These are phyloP conservation scores for Metschnikowia proteae DNA, from an alignment of 805 yeast genomes.

Conservation along the genomic window DNA sequence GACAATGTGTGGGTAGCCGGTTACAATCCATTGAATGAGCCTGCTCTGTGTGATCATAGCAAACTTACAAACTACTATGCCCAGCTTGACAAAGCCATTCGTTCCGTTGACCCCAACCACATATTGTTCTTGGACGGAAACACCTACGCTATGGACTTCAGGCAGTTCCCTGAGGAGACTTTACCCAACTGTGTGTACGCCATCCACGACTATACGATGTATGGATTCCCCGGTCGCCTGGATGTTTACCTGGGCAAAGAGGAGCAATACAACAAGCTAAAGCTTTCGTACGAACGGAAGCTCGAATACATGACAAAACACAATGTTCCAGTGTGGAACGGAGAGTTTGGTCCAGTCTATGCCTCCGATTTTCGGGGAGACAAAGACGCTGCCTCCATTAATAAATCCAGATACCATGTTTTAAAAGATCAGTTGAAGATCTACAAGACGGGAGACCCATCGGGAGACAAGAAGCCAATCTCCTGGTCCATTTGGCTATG, in stretches of 20 bases:
- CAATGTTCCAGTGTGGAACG: conserved; percentile 51
- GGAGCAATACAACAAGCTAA: conserved; percentile 33
- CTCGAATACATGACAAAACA: conserved; percentile 38
- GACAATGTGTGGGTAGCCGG: conserved; percentile 51
- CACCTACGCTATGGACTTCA: conserved; percentile 49
- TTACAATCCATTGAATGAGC: conserved; percentile 53
- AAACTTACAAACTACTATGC: conserved; percentile 39
- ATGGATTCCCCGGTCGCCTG: conserved; percentile 43
- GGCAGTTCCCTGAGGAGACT: conserved; percentile 39
- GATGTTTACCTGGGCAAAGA: conserved; percentile 32
- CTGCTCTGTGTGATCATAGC: conserved; percentile 42
- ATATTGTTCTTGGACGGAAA: conserved; percentile 49
- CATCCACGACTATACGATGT: conserved; percentile 45
- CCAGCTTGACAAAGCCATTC: conserved; percentile 36
- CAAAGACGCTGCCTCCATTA: conserved; percentile 32
- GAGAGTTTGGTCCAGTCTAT: conserved; percentile 52
- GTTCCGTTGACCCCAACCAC: conserved; percentile 46
- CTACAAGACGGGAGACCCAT: conserved; percentile 45
- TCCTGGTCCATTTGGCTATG: conserved; percentile 53
- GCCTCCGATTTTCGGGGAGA: conserved; percentile 43
- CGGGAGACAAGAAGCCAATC: conserved; percentile 44
- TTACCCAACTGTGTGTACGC: conserved; percentile 47
- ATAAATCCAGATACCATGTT: conserved; percentile 38
- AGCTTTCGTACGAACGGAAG: conserved; percentile 40
- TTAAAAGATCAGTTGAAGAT: conserved; percentile 45